Conservation (phyloP, 2,329 filamentous ascomycete species). For the Didymella glomerata region DNA sequence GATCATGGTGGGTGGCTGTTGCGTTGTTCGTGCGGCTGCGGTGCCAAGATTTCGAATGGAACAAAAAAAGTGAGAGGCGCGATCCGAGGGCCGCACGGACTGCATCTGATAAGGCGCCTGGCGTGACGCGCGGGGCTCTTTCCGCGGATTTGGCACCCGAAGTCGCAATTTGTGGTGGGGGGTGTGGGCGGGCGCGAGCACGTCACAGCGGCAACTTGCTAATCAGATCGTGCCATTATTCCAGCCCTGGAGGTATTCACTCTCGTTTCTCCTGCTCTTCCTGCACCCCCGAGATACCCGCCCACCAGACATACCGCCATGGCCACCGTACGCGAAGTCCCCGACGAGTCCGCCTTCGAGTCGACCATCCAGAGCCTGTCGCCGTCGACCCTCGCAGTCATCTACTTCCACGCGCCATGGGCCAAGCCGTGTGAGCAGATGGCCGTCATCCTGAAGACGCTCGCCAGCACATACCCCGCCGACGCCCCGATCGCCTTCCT, state of each 20-base stretch:
- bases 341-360: constrained; percentile 76
- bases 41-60: constrained; percentile 15
- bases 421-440: constrained; percentile 96
- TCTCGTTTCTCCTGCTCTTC: not conserved
- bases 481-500: constrained; percentile 81
- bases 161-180: constrained; percentile 8
- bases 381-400: constrained; percentile 75
- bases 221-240: constrained; percentile 30
- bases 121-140: constrained; percentile 5
- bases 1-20: constrained; percentile 37
- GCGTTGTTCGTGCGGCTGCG: constrained; percentile 11
- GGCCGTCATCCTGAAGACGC: constrained; percentile 82
- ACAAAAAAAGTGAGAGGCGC: too few species aligned
- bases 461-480: constrained; percentile 84
- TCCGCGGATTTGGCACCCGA: constrained; percentile 5
- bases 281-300: constrained; percentile 1
- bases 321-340: constrained; percentile 76
- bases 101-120: constrained; percentile 15
- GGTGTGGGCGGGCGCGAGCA: constrained; percentile 4
- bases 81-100: constrained; percentile 9
- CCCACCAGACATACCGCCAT: constrained; percentile 25
- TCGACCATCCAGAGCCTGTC: constrained; percentile 73
- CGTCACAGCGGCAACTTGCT: constrained; percentile 21
- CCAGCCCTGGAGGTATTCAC: not conserved
- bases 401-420: constrained; percentile 98